Evolutionary conservation across 1,284 basidiomycete species (phyloP).

Genomic region (Cutaneotrichosporon sp.): DNA sequence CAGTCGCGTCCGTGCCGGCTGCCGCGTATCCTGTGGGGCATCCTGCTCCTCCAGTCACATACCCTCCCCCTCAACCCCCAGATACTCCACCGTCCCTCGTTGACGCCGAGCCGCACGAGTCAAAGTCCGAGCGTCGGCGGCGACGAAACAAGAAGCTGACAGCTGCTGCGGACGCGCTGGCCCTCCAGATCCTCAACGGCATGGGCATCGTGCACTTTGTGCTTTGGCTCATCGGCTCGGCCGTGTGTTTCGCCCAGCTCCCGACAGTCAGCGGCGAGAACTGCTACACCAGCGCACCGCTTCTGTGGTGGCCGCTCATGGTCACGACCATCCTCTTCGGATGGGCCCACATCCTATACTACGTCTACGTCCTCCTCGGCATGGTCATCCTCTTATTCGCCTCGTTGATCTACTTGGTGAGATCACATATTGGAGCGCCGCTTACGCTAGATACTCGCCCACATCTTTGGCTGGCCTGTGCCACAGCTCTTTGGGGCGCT

Average conservation of each 20-base stretch:
- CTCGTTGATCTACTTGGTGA: slow-evolving; percentile 2
- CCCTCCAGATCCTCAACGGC: neutral
- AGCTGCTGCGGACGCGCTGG: neutral
- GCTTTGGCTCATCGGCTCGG: slow-evolving; percentile 24
- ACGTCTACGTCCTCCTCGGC: slow-evolving; percentile 33
- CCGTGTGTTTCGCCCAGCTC: slow-evolving; percentile 33
- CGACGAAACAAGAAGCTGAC: neutral
- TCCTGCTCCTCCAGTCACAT: no score
- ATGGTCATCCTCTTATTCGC: neutral
- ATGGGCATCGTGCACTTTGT: neutral
- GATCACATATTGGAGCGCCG: neutral
- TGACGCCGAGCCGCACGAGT: slow-evolving; percentile 1
- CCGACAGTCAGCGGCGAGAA: slow-evolving; percentile 6
- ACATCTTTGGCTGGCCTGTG: slow-evolving; percentile 7
- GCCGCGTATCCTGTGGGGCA: no score
- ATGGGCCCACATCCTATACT: slow-evolving; percentile 21
- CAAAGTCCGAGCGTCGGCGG: slow-evolving; percentile 1
- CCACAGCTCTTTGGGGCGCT: neutral
- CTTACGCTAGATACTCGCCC: neutral
- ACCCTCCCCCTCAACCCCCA: neutral
- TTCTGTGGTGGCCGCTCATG: slow-evolving; percentile 47
- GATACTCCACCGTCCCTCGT: neutral
- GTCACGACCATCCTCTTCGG: slow-evolving; percentile 29
- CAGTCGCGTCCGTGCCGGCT: neutral
- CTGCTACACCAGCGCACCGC: slow-evolving; percentile 37